These are phyloP conservation scores for Pseudogymnoascus sp. DNA, from an alignment of 2,329 filamentous ascomycete genomes.

Conservation along the genomic window DNA sequence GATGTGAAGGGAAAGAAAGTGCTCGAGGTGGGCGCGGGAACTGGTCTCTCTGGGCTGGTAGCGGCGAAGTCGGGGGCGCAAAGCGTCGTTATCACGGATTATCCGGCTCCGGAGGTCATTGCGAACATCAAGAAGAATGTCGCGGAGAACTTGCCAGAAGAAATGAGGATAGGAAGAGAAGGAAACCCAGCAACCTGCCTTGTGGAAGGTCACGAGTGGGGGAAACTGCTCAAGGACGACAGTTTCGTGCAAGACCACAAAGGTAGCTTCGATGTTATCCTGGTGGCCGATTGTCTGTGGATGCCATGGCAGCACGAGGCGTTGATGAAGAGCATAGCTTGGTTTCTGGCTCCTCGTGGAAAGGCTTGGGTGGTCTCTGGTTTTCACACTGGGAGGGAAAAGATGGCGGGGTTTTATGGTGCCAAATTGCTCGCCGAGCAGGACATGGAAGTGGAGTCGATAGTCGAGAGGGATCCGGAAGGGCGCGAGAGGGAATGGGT, in stretches of 20 bases:
- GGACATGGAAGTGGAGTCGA: conserved; percentile 52
- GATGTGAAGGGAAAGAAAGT: conserved; percentile 43
- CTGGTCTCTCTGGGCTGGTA: conserved; percentile 45
- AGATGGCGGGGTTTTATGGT: conserved; percentile 58
- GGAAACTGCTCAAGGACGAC: conserved; percentile 33
- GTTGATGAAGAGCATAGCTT: conserved; percentile 51
- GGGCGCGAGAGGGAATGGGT: conserved; percentile 55
- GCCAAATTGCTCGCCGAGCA: conserved; percentile 35
- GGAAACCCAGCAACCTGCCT: conserved; percentile 26
- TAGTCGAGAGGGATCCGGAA: conserved; percentile 63
- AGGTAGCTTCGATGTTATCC: conserved; percentile 48
- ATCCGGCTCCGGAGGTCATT: conserved; percentile 54
- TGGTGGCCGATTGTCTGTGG: conserved; percentile 70
- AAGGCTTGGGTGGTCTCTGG: conserved; percentile 59
- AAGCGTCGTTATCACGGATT: conserved; percentile 56
- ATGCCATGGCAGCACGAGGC: conserved; percentile 66
- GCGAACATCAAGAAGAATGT: conserved; percentile 52
- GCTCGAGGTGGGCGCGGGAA: conserved; percentile 62
- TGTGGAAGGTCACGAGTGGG: conserved; percentile 59
- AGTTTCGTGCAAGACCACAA: conserved; percentile 20
- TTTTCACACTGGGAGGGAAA: conserved; percentile 62
- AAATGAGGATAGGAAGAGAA: conserved; percentile 11
- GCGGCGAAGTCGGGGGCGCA: conserved; percentile 39
- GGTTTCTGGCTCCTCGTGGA: conserved; percentile 47
- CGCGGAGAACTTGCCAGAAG: conserved; percentile 37